Conservation (phyloP, 164 flowering plant species). For the Euptelea pleiosperma region DNA sequence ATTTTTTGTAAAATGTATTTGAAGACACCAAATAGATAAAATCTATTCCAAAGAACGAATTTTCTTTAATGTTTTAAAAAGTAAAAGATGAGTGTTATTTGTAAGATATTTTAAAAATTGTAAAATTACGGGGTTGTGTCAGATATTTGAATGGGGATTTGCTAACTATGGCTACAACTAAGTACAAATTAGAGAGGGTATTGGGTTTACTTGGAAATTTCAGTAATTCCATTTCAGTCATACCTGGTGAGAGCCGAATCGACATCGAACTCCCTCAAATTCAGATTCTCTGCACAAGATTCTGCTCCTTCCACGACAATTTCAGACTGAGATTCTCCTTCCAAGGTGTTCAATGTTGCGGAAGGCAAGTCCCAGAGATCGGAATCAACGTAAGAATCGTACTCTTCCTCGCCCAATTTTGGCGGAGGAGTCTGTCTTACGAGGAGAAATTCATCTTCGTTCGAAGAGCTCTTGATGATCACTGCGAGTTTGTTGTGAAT, state of each 20-base stretch:
- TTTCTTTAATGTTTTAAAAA: no score
- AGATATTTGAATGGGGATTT: no score
- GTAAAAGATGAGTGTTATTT: no score
- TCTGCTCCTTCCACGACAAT: slow-evolving; percentile 36
- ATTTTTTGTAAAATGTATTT: no score
- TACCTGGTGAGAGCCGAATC: slow-evolving; percentile 58
- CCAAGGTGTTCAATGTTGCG: slow-evolving; percentile 30
- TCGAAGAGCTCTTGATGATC: slow-evolving; percentile 43
- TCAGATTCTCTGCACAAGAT: slow-evolving; percentile 27
- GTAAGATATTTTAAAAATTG: no score
- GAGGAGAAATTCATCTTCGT: slow-evolving; percentile 52
- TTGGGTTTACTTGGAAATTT: neutral
- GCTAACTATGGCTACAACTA: no score
- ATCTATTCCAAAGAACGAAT: no score
- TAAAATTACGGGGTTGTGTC: no score
- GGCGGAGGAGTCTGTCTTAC: slow-evolving; percentile 61
- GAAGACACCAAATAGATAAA: no score
- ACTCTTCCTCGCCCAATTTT: slow-evolving; percentile 58
- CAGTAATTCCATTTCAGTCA: neutral
- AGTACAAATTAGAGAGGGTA: neutral
- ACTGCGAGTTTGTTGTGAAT: slow-evolving; percentile 53
- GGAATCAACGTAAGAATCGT: slow-evolving; percentile 71
- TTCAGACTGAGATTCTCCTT: slow-evolving; percentile 14
- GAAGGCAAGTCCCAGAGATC: slow-evolving; percentile 93
- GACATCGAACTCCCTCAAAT: slow-evolving; percentile 49